Evolutionary conservation across 1,284 basidiomycete genomes (phyloP), one percentile per base, ranked within the genome.

Genomic region (Xanthoconium separans): DNA sequence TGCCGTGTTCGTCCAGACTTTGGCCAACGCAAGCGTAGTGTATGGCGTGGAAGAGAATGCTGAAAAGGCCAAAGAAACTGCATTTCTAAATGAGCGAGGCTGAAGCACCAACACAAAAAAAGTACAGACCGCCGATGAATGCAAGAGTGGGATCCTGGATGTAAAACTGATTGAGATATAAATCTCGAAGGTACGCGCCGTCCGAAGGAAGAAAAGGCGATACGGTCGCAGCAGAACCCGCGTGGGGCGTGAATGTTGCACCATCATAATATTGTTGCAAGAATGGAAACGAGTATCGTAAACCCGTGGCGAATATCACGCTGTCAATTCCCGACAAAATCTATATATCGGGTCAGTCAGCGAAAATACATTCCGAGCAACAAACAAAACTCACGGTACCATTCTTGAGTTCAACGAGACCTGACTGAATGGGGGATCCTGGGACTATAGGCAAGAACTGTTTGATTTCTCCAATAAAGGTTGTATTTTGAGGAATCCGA

Each of bases 1-100:
- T 12, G 57, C 60, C 9, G 15, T 55, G 20, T 53, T 49, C 7
- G 62, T 49, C 58, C 62, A 62, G 4, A 65, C 52, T 44, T 64
- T 62, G 37, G 62, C 60, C 5, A 60, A 6, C 3, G 57, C 62
- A 3, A 63, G 40, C 11, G 56, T 1, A 3, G 10, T 7, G 40
- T 63, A 62, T 3, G 51, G 52, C 4, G n/a, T 4, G 3, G 7
- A n/a, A 0, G 4, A 0, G 16, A 57, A 51, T 1, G 36, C 6
- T 1, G 0, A 18, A 1, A 29, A 27, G 7, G 27, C 27, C 27
- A 7, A 27, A 27, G 27, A 7, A 5, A 27, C 27, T 27, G 7
- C 27, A 27, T 27, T 27, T 27, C 6, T 27, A 27, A 27, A 27
- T 27, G 27, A 27, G 27, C 4, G 27, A 7, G 27, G 27, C 27